A percentile compares a stretch with the other conserved stretches of the same genome.
Conservation (phyloP, 2,329 filamentous ascomycete species). For the Curvularia lunata region DNA sequence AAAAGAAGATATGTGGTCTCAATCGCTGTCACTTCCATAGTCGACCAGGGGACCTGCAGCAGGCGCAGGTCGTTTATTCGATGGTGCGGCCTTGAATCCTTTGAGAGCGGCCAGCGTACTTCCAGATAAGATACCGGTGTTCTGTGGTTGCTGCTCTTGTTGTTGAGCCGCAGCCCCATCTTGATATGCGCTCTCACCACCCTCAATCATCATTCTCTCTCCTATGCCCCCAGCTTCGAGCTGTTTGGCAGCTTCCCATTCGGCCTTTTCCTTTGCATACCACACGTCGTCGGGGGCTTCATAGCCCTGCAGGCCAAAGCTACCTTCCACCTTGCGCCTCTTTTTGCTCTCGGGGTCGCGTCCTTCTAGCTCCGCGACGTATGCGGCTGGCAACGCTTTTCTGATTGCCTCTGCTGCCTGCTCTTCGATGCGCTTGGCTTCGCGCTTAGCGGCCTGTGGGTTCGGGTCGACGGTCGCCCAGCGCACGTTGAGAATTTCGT, state of each 20-base stretch:
- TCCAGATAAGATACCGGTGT: slow-evolving; percentile 76
- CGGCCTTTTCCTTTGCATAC: slow-evolving; percentile 78
- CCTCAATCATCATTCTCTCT: slow-evolving; percentile 56
- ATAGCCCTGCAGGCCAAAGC: slow-evolving; percentile 87
- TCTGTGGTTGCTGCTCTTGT: slow-evolving; percentile 30
- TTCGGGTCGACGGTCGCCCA: slow-evolving; percentile 98
- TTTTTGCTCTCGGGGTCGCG: slow-evolving; percentile 86
- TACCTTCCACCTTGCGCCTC: slow-evolving; percentile 82
- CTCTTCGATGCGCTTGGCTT: slow-evolving; percentile 87
- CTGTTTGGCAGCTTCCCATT: slow-evolving; percentile 69
- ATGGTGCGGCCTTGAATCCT: slow-evolving; percentile 51
- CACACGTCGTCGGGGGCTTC: slow-evolving; percentile 94
- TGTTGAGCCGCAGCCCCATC: slow-evolving; percentile 16
- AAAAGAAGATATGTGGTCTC: neutral
- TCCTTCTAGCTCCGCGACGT: slow-evolving; percentile 92
- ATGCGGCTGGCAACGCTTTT: slow-evolving; percentile 84
- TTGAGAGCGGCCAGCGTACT: slow-evolving; percentile 82
- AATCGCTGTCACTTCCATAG: slow-evolving; percentile 82
- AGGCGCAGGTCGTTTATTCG: slow-evolving; percentile 60
- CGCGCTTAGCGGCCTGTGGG: slow-evolving; percentile 89
- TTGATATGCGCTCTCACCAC: slow-evolving; percentile 43
- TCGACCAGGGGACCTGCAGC: slow-evolving; percentile 77
- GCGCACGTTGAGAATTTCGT: slow-evolving; percentile 90
- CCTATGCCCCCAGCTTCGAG: slow-evolving; percentile 64
- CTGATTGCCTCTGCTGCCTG: slow-evolving; percentile 95